Base-by-base conservation (phyloP, 2,329 filamentous ascomycete species). In the Epichloe baconii region DNA sequence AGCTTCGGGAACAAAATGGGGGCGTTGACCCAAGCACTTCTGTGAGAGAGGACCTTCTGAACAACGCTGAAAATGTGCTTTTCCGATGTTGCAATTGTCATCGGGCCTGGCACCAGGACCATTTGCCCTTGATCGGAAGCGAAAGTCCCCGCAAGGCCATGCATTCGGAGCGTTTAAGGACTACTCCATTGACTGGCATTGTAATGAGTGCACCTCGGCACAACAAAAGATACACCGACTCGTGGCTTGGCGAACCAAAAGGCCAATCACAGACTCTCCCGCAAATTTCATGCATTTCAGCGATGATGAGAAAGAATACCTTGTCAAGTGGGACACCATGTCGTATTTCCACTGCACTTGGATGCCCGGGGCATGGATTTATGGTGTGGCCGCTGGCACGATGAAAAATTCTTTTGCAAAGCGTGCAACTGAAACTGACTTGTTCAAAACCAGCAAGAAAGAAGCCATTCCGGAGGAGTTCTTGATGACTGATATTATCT, bases 291-390 rank as follows among this genome's bases (percentile, higher is more conserved):
- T 69, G 11, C 85, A 93, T 61, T 47, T 67, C 35, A 47, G 47
- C 11, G 69, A 72, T 36, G 85, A 88, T 50, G 75, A 86, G n/a
- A 90, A 90, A 57, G 88, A 96, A 58, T 98, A 97, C 61, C 77
- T 98, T 2, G 71, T 98, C 59, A 95, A 93, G 63, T 97, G 90
- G 88, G 81, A 85, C 44, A 73, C 75, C 0, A 75, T 79, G 51
- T 95, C 91, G 0, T 94, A 96, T 61, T 85, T 83, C 55, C 83
- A 87, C 56, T 88, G 86, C 49, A 75, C 74, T 6, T 98, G 94
- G 93, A 86, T 88, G 76, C 81, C 88, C 10, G 93, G 91, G 12
- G 76, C 85, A 15, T 98, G 93, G 93, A 77, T 95, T 1, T 91
- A 80, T 73, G 88, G 89, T 5, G 74, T 85, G 10, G 78, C 79